Conservation (phyloP, 1,284 basidiomycete species). For the Fomitopsis betulina region DNA sequence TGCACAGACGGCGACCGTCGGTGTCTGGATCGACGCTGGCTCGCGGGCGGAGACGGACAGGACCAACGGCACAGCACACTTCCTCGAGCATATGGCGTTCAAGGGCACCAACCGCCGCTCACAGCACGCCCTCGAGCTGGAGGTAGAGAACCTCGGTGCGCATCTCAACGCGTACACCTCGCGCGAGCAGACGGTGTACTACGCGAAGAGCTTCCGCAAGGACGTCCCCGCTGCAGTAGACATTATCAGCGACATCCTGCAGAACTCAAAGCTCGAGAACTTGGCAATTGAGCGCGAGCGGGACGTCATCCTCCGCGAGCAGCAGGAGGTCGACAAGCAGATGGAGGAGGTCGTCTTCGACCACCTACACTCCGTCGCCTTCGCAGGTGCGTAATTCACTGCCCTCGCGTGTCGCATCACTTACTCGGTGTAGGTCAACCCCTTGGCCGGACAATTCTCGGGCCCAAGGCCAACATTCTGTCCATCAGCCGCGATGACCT, state of each 20-base stretch:
- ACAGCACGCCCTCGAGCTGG: constrained; percentile 92
- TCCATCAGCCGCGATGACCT: constrained; percentile 95
- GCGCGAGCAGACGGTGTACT: constrained; percentile 98
- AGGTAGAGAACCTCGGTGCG: constrained; percentile 97
- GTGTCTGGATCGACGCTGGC: constrained; percentile 99
- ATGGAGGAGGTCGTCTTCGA: constrained; percentile 98
- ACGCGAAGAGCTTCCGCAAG: constrained; percentile 98
- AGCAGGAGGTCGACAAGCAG: constrained; percentile 99
- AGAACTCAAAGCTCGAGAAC: constrained; percentile 93
- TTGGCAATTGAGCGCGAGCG: constrained; percentile 93
- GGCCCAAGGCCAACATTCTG: constrained; percentile 94
- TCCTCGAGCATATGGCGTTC: constrained; percentile 97
- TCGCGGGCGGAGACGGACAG: constrained; percentile 93
- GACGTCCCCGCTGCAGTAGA: constrained; percentile 91
- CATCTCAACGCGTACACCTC: constrained; percentile 99
- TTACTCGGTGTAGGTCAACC: constrained; percentile 63
- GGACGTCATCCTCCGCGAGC: constrained; percentile 95
- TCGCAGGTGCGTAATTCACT: constrained; percentile 64
- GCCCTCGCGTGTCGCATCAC: neutral
- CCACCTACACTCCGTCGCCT: constrained; percentile 95
- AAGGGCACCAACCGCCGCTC: constrained; percentile 91
- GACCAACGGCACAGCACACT: constrained; percentile 97
- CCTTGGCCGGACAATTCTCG: constrained; percentile 96
- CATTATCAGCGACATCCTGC: constrained; percentile 97
- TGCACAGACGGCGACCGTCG: constrained; percentile 97